Evolutionary conservation across 1,284 basidiomycete genomes (phyloP), one percentile per base, ranked within the genome.

Genomic region (Trichosporon sp.): DNA sequence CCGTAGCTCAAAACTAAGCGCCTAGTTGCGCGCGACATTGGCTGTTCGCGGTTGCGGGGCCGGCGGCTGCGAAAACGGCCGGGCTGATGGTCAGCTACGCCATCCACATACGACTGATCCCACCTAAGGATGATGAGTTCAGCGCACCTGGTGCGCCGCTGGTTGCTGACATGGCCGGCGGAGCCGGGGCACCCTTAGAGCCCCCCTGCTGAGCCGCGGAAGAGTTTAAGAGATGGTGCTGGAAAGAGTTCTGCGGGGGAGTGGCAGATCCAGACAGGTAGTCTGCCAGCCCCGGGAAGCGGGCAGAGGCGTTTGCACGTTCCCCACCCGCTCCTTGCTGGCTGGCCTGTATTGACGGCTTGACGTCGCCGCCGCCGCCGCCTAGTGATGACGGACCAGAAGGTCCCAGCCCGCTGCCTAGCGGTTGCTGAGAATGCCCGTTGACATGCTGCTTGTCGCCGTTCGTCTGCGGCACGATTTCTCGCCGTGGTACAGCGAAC

Each of bases 281-380:
- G 37, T 75, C 73, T 4, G 69, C 67, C 60, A 75, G 61, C 3
- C 69, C 71, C 3, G 72, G 66, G 52, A 73, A 75, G 14, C 70
- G 52, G 0, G 66, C 56, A 11, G 66, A 62, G 14, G 64, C 62
- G 21, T 64, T 64, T n/a, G 37, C 32, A 2, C 49, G 27, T 2
- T 31, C 40, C 21, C 34, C 36, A 2, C 49, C 11, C 5, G 21
- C 46, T 9, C 21, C 46, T 49, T 23, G 21, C 13, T 27, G 25
- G 21, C 31, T 4, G 23, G 37, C 2, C 40, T 44, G 40, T 27
- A 56, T 29, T 3, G 36, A 19, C 19, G 52, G 34, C 32, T 62
- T 62, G 29, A 33, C 19, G 19, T 62, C 59, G 14, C 29, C 29
- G 29, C 33, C 19, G 19, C 59, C 59, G 14, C 29, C 29, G 29